Conservation (phyloP, 805 yeast species). For the Metschnikowia anglica region DNA sequence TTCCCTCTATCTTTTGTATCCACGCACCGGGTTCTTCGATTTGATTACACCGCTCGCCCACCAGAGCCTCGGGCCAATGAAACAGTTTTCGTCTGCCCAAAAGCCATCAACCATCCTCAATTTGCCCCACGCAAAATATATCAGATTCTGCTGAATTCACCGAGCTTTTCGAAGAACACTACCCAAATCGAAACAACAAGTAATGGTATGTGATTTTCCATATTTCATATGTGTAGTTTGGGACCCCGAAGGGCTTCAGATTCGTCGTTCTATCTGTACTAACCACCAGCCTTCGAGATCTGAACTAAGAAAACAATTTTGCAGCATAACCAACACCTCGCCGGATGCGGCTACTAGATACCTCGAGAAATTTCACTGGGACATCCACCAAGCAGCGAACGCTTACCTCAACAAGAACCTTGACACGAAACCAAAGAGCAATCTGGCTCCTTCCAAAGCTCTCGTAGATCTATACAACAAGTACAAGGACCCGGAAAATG, state of each 20-base stretch:
- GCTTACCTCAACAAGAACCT: conserved; percentile 24
- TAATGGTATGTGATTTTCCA: background rate
- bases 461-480: conserved; percentile 34
- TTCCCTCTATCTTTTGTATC: too few relatives aligned
- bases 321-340: conserved; percentile 41
- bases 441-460: conserved; percentile 3
- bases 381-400: conserved; percentile 33
- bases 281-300: conserved; percentile 13
- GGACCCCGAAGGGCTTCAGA: too few relatives aligned
- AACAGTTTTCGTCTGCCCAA: too few relatives aligned
- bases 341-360: conserved; percentile 35
- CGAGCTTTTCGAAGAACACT: background rate
- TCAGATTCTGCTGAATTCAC: background rate
- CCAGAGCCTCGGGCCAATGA: too few relatives aligned
- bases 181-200: background rate
- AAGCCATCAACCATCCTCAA: too few relatives aligned
- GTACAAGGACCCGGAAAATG: conserved; percentile 31
- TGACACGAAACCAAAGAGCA: conserved; percentile 2
- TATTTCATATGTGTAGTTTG: too few relatives aligned
- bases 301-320: conserved; percentile 33
- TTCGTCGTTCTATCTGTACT: conserved; percentile 1
- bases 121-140: background rate
- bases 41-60: too few relatives aligned
- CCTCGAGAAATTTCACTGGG: conserved; percentile 32
- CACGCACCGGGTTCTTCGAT: too few relatives aligned